These are phyloP conservation scores for Podaxis mareebaensis DNA, from an alignment of 768 basidiomycete species.

Conservation along the genomic window DNA sequence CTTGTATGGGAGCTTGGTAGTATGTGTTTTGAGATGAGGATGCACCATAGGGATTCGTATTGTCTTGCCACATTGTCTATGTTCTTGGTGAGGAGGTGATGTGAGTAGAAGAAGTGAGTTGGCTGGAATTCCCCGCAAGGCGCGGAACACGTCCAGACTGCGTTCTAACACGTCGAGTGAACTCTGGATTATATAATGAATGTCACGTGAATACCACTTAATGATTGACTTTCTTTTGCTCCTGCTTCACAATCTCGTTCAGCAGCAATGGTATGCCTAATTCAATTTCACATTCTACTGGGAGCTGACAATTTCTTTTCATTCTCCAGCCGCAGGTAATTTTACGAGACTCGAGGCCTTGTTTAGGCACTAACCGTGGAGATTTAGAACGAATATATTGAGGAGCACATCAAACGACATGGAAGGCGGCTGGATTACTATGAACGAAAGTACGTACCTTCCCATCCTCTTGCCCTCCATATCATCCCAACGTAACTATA, in stretches of 20 bases:
- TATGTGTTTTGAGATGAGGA: constrained; percentile 63
- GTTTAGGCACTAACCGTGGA: background rate
- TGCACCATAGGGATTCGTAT: constrained; percentile 55
- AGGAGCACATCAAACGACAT: constrained; percentile 97
- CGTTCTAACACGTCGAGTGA: constrained; percentile 17
- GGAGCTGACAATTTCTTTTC: constrained; percentile 19
- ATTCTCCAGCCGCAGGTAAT: constrained; percentile 65
- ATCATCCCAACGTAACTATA: constrained; percentile 27
- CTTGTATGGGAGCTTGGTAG: constrained; percentile 54
- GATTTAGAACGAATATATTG: constrained; percentile 95
- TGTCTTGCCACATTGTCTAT: constrained; percentile 74
- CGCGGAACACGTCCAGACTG: constrained; percentile 17
- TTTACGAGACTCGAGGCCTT: background rate
- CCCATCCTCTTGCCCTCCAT: constrained; percentile 9
- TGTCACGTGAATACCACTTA: constrained; percentile 33
- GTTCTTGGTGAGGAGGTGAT: background rate
- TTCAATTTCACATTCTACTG: background rate
- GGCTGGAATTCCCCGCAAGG: background rate
- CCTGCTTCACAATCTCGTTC: constrained; percentile 24
- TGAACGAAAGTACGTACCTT: constrained; percentile 78
- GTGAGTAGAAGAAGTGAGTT: background rate
- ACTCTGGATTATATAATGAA: constrained; percentile 11
- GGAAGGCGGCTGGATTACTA: constrained; percentile 94
- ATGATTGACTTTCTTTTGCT: background rate
- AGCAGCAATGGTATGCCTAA: constrained; percentile 41